Base-by-base conservation (phyloP, 768 basidiomycete genomes). In the Paxillus ammoniavirescens region DNA sequence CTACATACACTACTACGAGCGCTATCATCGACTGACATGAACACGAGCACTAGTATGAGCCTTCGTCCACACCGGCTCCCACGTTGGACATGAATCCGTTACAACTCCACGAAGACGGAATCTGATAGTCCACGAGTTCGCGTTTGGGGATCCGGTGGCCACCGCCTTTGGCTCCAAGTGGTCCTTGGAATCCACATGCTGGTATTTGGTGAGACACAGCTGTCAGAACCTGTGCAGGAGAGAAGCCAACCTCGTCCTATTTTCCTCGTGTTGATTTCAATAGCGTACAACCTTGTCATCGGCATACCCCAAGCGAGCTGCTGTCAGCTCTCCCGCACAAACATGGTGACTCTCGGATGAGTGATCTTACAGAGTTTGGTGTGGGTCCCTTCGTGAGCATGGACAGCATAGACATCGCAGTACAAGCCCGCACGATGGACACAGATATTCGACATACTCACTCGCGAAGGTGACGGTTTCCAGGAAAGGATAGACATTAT, bases 341-440 rank as follows among this genome's bases (percentile, higher is more conserved):
- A 38, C 47, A 53, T 40, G 48, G 17, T 23, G 52, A 59, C 46
- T 57, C 60, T 30, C 49, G 36, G n/a, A 44, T 37, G 41, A 55
- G 50, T n/a, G 65, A 61, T n/a, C 4, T 28, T 21, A 59, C 47
- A 1, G 67, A 69, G 50, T 67, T 63, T 38, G 70, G 54, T 17
- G 26, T 59, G 55, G 54, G 54, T 13, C 17, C 15, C 5, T 46
- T 51, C 2, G 38, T 41, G 50, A 71, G 75, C 17, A 78, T 80
- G 79, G 73, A 73, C 8, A 78, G 78, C 8, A 56, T 80, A 8
- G 79, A 77, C 10, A 80, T 77, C 2, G 72, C 70, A 5, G 69
- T 68, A 30, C 60, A 74, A 3, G 64, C 72, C 26, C 68, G 73
- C 54, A 38, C 58, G 40, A 59, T 72, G 45, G 60, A 61, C 49